These are phyloP conservation scores for Suillus spraguei DNA, from an alignment of 768 basidiomycete genomes.

Conservation along the genomic window DNA sequence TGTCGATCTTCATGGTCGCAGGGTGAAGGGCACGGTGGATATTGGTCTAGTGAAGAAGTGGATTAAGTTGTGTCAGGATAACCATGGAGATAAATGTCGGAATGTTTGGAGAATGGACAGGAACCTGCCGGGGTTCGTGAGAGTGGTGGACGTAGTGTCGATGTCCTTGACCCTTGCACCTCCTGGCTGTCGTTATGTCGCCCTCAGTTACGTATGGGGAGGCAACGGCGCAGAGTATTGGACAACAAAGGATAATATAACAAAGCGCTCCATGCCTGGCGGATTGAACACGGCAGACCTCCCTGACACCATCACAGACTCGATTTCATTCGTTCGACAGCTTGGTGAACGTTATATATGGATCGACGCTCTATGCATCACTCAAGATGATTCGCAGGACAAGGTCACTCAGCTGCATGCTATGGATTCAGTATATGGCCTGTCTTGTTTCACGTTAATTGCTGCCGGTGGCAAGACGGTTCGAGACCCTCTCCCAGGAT, in stretches of 20 bases:
- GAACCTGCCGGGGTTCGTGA: constrained; percentile 7
- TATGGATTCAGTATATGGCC: constrained; percentile 24
- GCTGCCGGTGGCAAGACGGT: constrained; percentile 21
- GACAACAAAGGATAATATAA: constrained; percentile 8
- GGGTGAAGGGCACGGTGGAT: constrained; percentile 7
- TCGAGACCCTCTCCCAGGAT: constrained; percentile 17
- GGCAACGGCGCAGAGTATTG: constrained; percentile 4
- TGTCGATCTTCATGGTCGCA: constrained; percentile 12
- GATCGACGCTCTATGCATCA: constrained; percentile 28
- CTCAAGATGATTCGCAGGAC: constrained; percentile 24
- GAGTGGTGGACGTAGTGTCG: constrained; percentile 11
- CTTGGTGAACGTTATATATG: constrained; percentile 28
- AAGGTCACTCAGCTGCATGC: constrained; percentile 19
- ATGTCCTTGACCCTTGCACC: constrained; percentile 13
- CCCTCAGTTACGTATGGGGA: constrained; percentile 14
- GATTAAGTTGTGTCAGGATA: constrained; percentile 4
- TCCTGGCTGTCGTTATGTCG: constrained; percentile 7
- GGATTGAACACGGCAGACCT: constrained; percentile 15
- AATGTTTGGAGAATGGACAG: constrained; percentile 10
- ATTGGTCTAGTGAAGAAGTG: constrained; percentile 10
- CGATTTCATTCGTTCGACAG: constrained; percentile 20
- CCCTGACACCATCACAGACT: constrained; percentile 22
- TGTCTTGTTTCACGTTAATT: constrained; percentile 21
- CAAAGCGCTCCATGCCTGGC: not conserved
- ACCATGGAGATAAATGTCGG: constrained; percentile 7